Base-by-base conservation (phyloP, 148 eudicot genomes). In the Silene latifolia region DNA sequence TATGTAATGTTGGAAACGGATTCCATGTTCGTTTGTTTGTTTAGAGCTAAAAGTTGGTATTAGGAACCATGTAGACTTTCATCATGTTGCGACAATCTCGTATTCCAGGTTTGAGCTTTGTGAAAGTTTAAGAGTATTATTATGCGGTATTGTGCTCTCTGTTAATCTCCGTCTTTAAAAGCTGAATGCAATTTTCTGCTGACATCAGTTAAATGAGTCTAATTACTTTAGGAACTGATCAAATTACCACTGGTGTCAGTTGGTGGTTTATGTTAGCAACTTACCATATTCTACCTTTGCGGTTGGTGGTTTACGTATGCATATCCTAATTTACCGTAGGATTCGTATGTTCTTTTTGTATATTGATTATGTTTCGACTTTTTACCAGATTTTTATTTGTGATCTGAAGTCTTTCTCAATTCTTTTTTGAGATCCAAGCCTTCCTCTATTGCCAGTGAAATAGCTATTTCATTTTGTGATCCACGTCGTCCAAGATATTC, bases 1-100 rank as follows among this genome's bases (percentile, higher is more conserved):
- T n/a, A 74, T 79, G 82, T 79, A 73, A 63, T 63, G 73, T 69
- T 13, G 67, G 6, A 27, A 11, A 24, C 9, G 35, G 32, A 12
- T 17, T 4, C 17, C 8, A 4, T 63, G 21, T 18, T 66, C 21
- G 11, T 18, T 66, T 66, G 20, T 3, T 10, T n/a, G n/a, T n/a
- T 29, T 13, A 64, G 44, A 64, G 68, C 68, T 27, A 32, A 11
- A 44, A 9, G 44, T 15, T 67, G 56, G 71, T 19, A 44, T 44
- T 44, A 19, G 25, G 10, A 19, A 67, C 71, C 64, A 60, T 8
- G 27, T 60, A 60, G 64, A 60, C 64, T 60, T 60, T 3, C 64
- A 21, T 21, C 51, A 12, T 64, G 47, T n/a, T 64, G n/a, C 69
- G 0, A 17, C 57, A 53, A 8, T 21, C n/a, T 1, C 13, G 61